Base-by-base conservation (phyloP, 2,329 filamentous ascomycete genomes). In the Ceratocystis colombiana region DNA sequence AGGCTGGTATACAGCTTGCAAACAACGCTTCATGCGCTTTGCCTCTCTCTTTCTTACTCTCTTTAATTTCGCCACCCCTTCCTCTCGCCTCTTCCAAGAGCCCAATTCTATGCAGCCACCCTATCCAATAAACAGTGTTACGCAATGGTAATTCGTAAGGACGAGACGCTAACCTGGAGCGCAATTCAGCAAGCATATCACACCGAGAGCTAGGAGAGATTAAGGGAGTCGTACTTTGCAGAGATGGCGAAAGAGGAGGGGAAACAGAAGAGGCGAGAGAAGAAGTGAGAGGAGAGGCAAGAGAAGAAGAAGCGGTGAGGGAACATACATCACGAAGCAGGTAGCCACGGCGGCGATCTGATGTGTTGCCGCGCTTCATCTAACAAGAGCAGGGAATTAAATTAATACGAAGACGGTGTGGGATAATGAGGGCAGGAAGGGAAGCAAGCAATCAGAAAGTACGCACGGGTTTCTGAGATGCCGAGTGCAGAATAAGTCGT, bases 231-330 rank as follows among this genome's bases (percentile, higher is more conserved):
- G 53, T 57, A 57, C 25, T 57, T 57, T 57, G 5, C 46, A 12
- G 22, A 12, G 1, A 5, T 30, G 4, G 50, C 50, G 22, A 55
- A 15, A 55, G 46, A 50, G 6, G 20, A 50, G 46, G 22, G 7
- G 37, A 33, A 7, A 41, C 12, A 41, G 46, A 50, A 7, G 20
- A 48, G 15, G 45, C 12, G 12, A 48, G 6, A 20, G 5, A 22
- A 22, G n/a, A 20, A n/a, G 15, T 17, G 45, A 8, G 45, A 50
- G 17, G 8, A 22, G 22, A 20, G 33, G 33, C 33, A 37, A 37
- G 33, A 37, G 33, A 37, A 37, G 33, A 33, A 48, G 28, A 62
- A 8, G 61, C 61, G 61, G 61, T 63, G 61, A 63, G 61, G 61
- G 17, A 63, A 30, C 41, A 20, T 48, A 63, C 61, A 63, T 44